Evolutionary conservation across 306 rosid genomes (phyloP).

Genomic region (Carpinus fangiana): DNA sequence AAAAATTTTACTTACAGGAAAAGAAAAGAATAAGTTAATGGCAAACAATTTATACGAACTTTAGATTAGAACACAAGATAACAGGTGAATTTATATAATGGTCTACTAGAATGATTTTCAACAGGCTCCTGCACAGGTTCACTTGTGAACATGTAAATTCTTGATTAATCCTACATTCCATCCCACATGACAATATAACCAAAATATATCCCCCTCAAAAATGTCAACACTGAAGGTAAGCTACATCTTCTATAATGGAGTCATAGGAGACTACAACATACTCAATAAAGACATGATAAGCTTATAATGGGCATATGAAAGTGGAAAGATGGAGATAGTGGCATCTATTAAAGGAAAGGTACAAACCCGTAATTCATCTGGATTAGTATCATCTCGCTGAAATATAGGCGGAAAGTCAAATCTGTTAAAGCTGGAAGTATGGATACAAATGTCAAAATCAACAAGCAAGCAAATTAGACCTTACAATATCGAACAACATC

Average conservation of each 20-base stretch:
- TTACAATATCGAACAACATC: not conserved
- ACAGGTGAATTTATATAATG: not conserved
- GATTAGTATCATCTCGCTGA: slow-evolving; percentile 70
- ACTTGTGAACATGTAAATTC: not conserved
- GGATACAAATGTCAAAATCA: slow-evolving; percentile 35
- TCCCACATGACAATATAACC: not conserved
- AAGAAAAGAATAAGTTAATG: no score
- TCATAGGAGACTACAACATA: not conserved
- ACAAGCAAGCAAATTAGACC: slow-evolving; percentile 16
- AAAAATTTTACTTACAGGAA: not conserved
- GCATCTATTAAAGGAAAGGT: slow-evolving; percentile 29
- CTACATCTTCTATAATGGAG: not conserved
- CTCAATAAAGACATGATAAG: not conserved
- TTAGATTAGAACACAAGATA: not conserved
- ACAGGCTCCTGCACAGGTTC: not conserved
- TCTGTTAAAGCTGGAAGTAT: slow-evolving; percentile 73
- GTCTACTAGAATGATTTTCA: not conserved
- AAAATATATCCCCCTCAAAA: not conserved
- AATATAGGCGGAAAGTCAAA: slow-evolving; percentile 90
- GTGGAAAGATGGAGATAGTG: not conserved
- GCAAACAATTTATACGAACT: not conserved
- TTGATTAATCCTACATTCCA: not conserved
- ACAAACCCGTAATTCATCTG: slow-evolving; percentile 83
- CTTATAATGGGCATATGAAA: not conserved
- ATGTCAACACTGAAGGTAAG: not conserved